phyloP scores from a whole-genome alignment of 208 protist species.

The Leishmania arabica region DNA sequence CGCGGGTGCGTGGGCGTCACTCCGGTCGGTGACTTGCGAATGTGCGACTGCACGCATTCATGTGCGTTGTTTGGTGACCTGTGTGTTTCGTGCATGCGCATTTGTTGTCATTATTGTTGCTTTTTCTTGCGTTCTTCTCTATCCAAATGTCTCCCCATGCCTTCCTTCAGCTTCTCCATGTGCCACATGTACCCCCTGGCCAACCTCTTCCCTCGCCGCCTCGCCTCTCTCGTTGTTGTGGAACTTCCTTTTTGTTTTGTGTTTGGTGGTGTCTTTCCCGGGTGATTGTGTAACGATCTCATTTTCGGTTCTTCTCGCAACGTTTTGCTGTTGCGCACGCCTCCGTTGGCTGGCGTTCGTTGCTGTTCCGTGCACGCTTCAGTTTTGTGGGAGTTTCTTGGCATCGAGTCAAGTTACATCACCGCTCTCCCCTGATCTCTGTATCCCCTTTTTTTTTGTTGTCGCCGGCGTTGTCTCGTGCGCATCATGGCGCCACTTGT shows the following conservation, averaged over 20 bases:
- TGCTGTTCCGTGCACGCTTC: too few relatives aligned
- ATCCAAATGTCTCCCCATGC: neutral
- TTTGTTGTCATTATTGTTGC: neutral
- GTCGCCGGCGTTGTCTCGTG: neutral
- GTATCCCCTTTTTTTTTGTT: neutral
- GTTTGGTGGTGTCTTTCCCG: neutral
- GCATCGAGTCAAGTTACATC: neutral
- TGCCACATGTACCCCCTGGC: neutral
- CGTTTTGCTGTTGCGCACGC: neutral
- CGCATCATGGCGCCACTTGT: too few relatives aligned
- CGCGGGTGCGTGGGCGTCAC: neutral
- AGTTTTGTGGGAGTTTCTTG: neutral
- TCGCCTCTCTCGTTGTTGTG: neutral
- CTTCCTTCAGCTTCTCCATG: neutral
- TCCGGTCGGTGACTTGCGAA: neutral
- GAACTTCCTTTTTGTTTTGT: neutral
- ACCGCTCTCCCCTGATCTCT: too few relatives aligned
- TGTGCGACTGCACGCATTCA: neutral
- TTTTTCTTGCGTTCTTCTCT: neutral
- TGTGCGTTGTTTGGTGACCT: neutral
- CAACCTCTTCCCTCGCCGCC: neutral
- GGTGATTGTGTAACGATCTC: neutral
- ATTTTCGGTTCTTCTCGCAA: neutral
- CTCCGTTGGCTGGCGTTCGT: neutral
- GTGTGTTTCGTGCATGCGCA: neutral